phyloP scores from a whole-genome alignment of 768 basidiomycete genomes.

The Pilatotrama ljubarskyi region DNA sequence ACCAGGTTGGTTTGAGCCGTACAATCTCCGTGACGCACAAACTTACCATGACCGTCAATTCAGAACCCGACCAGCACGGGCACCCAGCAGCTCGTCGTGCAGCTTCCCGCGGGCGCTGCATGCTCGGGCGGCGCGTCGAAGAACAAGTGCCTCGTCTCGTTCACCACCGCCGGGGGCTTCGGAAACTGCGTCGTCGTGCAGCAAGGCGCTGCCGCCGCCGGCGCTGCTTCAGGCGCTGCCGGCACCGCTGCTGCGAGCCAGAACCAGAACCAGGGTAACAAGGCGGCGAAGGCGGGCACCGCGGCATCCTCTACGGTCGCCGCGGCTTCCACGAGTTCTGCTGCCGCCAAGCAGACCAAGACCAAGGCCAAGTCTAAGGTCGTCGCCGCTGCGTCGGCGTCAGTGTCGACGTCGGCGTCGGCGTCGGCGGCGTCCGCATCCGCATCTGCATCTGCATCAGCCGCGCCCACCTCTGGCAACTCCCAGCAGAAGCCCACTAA shows the following conservation, averaged over 20 bases:
- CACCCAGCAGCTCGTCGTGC: conserved; percentile 43
- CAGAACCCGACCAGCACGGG: conserved; percentile 43
- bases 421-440: neutral
- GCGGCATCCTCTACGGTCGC: too few relatives aligned
- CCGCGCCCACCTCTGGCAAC: neutral
- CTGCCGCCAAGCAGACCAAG: neutral
- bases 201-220: conserved; percentile 27
- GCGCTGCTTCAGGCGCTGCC: neutral
- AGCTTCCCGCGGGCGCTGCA: conserved; percentile 48
- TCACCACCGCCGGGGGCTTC: conserved; percentile 51
- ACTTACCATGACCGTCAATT: too few relatives aligned
- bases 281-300: too few relatives aligned
- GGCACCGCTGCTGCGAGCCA: too few relatives aligned
- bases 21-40: neutral
- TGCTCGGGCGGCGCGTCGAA: conserved; percentile 49
- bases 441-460: neutral
- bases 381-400: neutral
- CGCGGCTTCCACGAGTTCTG: neutral
- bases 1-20: conserved; percentile 38
- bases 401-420: neutral
- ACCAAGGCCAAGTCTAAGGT: neutral
- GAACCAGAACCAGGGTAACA: too few relatives aligned
- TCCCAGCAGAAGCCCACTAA: neutral
- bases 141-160: conserved; percentile 52
- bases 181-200: conserved; percentile 54